Percentiles rank a stretch among this genome's conserved stretches.
Evolutionary conservation across 2,329 filamentous ascomycete genomes (phyloP).

Genomic region (Sporothrix euskadiensis): DNA sequence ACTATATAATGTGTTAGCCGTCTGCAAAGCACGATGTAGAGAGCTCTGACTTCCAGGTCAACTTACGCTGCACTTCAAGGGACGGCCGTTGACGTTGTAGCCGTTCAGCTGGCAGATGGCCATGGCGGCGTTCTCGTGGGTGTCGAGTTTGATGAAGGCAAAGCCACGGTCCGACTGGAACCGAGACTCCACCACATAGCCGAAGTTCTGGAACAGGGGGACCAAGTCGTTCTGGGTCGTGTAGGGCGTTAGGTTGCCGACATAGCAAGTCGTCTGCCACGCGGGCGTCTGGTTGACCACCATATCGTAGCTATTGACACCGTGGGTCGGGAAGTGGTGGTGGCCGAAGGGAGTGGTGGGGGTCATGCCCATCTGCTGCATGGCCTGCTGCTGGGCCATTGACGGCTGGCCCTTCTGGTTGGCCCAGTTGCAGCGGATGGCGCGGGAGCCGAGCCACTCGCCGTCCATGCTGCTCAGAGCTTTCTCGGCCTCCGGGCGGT

Average conservation of each 20-base stretch:
- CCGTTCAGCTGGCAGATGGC: slow-evolving; percentile 97
- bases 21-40: not conserved
- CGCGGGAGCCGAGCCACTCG: slow-evolving; percentile 96
- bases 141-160: slow-evolving; percentile 99
- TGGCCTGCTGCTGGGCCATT: slow-evolving; percentile 94
- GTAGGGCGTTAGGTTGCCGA: slow-evolving; percentile 93
- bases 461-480: slow-evolving; percentile 97
- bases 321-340: slow-evolving; percentile 96
- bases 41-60: not conserved
- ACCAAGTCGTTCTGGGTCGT: slow-evolving; percentile 95
- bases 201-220: slow-evolving; percentile 98
- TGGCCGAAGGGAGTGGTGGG: slow-evolving; percentile 95
- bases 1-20: slow-evolving; percentile 54
- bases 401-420: slow-evolving; percentile 99
- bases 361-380: slow-evolving; percentile 97
- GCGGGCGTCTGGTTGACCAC: slow-evolving; percentile 90
- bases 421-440: slow-evolving; percentile 99
- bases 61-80: slow-evolving; percentile 97
- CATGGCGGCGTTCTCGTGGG: slow-evolving; percentile 96
- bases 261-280: slow-evolving; percentile 98
- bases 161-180: slow-evolving; percentile 98
- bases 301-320: slow-evolving; percentile 96
- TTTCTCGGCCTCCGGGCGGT: slow-evolving; percentile 91
- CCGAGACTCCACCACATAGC: slow-evolving; percentile 93
- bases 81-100: slow-evolving; percentile 96